Evolutionary conservation across 139 green algal species (phyloP), one percentile per base, ranked within the genome.

Genomic region (Micromonas commoda): DNA sequence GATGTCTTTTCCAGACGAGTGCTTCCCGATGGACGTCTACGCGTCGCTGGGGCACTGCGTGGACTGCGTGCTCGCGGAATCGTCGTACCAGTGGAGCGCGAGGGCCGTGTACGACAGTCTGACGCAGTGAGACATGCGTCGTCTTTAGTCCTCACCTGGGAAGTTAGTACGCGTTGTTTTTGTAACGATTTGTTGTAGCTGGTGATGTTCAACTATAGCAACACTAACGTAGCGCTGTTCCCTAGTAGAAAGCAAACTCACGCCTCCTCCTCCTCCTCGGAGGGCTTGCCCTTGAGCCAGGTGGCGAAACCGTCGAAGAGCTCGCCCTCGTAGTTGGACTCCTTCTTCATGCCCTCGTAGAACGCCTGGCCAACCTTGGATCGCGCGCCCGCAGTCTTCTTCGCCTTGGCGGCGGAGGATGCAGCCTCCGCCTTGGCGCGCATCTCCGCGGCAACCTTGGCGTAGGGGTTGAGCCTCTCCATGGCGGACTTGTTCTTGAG

Each of bases 381-480:
- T 28, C 75, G 75, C 28, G 68, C 34, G 24, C 19, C 57, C 39
- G 28, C 24, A 66, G 87, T 66, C 78, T 88, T 88, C 66, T 83
- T 84, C 35, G 75, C 81, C 78, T 86, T 89, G 38, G 77, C 86
- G 69, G 85, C 84, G 80, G 63, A 57, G 45, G 71, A 6, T 24
- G 60, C 80, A 73, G 76, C 34, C 52, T 77, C 77, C 61, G 84
- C 84, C 65, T 94, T 80, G 79, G 91, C 88, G 80, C 88, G 83
- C 2, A 82, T 82, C 24, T 80, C 26, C 39, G 34, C 66, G 31
- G 60, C 60, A 38, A 83, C 80, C 77, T 92, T 92, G 73, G 94
- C 93, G 78, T 97, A 96, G 19, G 95, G 95, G 91, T 99, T 98
- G 80, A 99, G 91, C 88, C 96, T 96, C 68, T 97, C 80, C 87